A percentile compares a stretch with the other conserved stretches of the same genome.
Conservation (phyloP, 805 yeast genomes). For the Lipomyces sp. region DNA sequence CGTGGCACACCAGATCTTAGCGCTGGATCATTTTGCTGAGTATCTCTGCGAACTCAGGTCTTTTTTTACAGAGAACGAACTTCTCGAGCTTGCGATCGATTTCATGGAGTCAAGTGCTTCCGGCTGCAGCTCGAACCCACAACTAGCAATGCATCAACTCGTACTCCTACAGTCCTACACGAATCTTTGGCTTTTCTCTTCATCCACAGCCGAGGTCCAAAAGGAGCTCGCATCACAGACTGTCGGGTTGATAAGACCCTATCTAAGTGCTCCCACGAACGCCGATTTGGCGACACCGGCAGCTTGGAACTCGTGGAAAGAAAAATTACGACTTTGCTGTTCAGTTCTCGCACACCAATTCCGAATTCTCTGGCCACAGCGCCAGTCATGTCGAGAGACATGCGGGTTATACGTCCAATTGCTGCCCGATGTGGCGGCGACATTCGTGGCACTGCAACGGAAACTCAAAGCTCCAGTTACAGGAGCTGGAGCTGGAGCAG, state of each 20-base stretch:
- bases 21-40: conserved; percentile 22
- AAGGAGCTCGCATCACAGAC: conserved; percentile 20
- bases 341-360: conserved; percentile 43
- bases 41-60: conserved; percentile 25
- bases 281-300: conserved; percentile 13
- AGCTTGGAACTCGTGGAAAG: conserved; percentile 35
- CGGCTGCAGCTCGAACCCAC: conserved; percentile 28
- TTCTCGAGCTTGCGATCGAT: conserved; percentile 44
- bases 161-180: conserved; percentile 57
- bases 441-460: conserved; percentile 40
- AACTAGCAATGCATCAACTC: conserved; percentile 43
- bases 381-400: conserved; percentile 39
- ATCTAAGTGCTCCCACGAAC: conserved; percentile 14
- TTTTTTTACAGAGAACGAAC: conserved; percentile 47
- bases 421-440: conserved; percentile 42
- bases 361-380: conserved; percentile 42
- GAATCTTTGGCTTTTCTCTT: conserved; percentile 38
- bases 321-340: conserved; percentile 41
- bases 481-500: conserved; percentile 11
- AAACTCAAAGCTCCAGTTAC: conserved; percentile 16
- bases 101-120: conserved; percentile 27
- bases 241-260: conserved; percentile 29
- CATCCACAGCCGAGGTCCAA: conserved; percentile 3
- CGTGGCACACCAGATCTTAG: conserved; percentile 22
- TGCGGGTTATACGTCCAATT: conserved; percentile 43